These are phyloP conservation scores for Pleurotus salmoneostramineus DNA, from an alignment of 768 basidiomycete species.

Conservation along the genomic window DNA sequence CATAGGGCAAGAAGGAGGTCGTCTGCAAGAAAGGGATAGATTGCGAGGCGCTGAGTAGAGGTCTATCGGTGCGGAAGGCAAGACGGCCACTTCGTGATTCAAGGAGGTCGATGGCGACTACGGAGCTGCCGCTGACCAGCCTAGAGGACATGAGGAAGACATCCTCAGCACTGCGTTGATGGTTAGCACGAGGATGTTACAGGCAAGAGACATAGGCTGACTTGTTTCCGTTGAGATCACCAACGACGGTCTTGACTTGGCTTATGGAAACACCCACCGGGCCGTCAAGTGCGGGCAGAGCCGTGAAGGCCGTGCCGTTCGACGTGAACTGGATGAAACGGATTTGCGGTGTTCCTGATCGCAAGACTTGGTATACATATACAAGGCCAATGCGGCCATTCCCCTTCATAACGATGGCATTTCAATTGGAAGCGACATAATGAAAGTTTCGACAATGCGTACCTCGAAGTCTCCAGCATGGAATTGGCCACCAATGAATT, in stretches of 20 bases:
- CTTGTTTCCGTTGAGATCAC: conserved; percentile 1
- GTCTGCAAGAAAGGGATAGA: background rate
- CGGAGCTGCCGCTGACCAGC: background rate
- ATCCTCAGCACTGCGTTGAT: background rate
- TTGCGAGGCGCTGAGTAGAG: background rate
- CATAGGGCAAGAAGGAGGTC: background rate
- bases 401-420: background rate
- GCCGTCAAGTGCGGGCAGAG: background rate
- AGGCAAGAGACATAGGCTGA: background rate
- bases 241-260: background rate
- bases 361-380: background rate
- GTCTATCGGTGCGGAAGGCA: background rate
- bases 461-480: conserved; percentile 3
- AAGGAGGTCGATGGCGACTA: background rate
- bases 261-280: background rate
- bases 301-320: background rate
- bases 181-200: background rate
- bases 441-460: background rate
- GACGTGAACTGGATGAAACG: background rate
- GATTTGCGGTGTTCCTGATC: background rate
- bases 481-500: background rate
- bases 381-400: conserved; percentile 4
- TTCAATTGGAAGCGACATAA: background rate
- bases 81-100: background rate
- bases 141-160: conserved; percentile 4